Base-by-base conservation (phyloP, 2,329 filamentous ascomycete genomes). In the Trichophyton equinum region DNA sequence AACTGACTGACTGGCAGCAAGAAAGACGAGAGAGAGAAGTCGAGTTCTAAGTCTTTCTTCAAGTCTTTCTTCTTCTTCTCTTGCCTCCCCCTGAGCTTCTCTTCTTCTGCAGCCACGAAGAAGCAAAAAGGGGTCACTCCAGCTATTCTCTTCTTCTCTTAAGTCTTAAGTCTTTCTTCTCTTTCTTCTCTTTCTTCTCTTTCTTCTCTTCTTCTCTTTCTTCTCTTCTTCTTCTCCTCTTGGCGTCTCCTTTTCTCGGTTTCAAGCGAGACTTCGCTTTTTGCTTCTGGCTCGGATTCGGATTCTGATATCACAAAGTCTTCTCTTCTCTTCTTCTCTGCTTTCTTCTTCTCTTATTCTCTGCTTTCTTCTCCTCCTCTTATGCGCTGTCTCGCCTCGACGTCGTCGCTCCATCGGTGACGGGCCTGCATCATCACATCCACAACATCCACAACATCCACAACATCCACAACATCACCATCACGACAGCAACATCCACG, bases 301-400 rank as follows among this genome's bases (percentile, higher is more conserved):
- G 33, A 38, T 38, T 44, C 40, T 51, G 46, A 18, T 22, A 20
- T 64, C 64, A 58, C 40, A 18, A 22, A 22, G 22, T 65, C 61
- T 59, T 65, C 57, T 27, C 30, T 57, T 40, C 22, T 38, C 18
- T 18, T 18, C 1, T 18, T 18, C 18, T n/a, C 1, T 13, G n/a
- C n/a, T n/a, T n/a, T 18, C 53, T 18, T 7, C 30, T 57, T 40
- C 22, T 38, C 18, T 18, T 18, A 18, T 18, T 18, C 18, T n/a
- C 1, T 13, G n/a, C n/a, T n/a, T n/a, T 18, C 53, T 18, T 7
- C 27, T 42, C 4, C 42, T 8, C 9, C 15, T 30, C 51, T 36
- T 15, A 36, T 56, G 53, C 53, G 27, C 53, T 56, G 53, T 56
- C 53, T 56, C 18, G 18, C 20, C n/a, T 42, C 40, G 33, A n/a